Percentiles rank a stretch among this genome's conserved stretches.
phyloP scores from a whole-genome alignment of 2,329 filamentous ascomycete genomes.

The Stachybotrys chartarum region DNA sequence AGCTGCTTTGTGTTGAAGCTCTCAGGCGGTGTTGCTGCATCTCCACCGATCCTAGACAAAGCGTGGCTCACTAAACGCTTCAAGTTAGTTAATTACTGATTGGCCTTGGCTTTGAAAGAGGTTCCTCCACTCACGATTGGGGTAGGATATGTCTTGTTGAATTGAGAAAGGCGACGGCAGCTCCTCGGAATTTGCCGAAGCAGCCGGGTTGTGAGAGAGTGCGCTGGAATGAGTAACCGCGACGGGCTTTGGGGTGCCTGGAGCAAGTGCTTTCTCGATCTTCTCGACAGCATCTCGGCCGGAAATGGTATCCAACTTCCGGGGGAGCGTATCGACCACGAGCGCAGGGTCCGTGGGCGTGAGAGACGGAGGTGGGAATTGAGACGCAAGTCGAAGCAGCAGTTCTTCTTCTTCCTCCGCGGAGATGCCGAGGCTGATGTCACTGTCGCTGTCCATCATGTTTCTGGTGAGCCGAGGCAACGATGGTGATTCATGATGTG shows the following conservation, averaged over 20 bases:
- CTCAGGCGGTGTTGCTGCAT: conserved; percentile 5
- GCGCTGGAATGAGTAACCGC: not conserved
- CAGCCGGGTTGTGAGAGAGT: not conserved
- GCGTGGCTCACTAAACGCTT: conserved; percentile 57
- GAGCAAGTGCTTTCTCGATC: not conserved
- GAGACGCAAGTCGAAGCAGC: conserved; percentile 24
- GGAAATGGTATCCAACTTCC: not conserved
- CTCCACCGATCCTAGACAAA: conserved; percentile 18
- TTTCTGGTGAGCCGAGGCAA: not conserved
- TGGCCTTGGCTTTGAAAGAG: not conserved
- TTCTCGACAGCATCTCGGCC: not conserved
- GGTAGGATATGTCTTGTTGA: conserved; percentile 32
- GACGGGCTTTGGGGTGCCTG: not conserved
- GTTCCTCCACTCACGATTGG: conserved; percentile 40
- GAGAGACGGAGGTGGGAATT: conserved; percentile 2
- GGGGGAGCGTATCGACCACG: not conserved
- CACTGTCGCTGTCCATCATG: conserved; percentile 27
- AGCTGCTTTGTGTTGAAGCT: not conserved
- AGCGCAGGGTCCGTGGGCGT: not conserved
- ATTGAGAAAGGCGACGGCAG: conserved; percentile 7
- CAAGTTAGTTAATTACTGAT: conserved; percentile 49
- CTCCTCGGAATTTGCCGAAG: not conserved
- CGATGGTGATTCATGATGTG: conserved; percentile 14
- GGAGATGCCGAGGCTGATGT: conserved; percentile 41
- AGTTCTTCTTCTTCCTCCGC: conserved; percentile 36